Evolutionary conservation across 116 monocot genomes (phyloP).

Genomic region (Iris pallida): DNA sequence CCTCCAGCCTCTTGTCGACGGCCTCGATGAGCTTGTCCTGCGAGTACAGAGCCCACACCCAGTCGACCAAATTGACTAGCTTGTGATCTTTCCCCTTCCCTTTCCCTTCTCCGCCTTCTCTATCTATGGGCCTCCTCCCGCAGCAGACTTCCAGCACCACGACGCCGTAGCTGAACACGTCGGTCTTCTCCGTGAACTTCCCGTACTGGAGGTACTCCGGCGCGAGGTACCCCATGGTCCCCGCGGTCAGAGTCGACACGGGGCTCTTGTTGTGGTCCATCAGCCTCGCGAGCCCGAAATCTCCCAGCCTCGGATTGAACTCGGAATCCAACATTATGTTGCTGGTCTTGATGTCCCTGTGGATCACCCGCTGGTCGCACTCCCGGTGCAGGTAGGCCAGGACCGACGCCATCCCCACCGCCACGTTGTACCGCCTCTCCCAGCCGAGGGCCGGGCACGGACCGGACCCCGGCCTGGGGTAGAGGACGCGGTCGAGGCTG

Average conservation of each 20-base stretch:
- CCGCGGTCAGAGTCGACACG: conserved; percentile 56
- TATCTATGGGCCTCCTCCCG: conserved; percentile 68
- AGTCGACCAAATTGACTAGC: conserved; percentile 54
- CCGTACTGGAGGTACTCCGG: conserved; percentile 80
- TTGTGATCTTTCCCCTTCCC: conserved; percentile 2
- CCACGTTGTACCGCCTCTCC: conserved; percentile 42
- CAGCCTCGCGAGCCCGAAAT: conserved; percentile 70
- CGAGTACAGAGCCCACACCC: conserved; percentile 54
- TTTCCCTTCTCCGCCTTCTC: conserved; percentile 7
- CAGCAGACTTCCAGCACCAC: conserved; percentile 71
- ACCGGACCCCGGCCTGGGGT: conserved; percentile 12
- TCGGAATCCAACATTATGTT: conserved; percentile 72
- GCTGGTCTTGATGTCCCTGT: conserved; percentile 76
- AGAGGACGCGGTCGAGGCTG: conserved; percentile 62
- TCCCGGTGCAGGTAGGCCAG: conserved; percentile 67
- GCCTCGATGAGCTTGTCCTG: conserved; percentile 51
- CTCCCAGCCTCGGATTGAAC: conserved; percentile 67
- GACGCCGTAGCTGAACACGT: conserved; percentile 79
- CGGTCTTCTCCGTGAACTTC: conserved; percentile 68
- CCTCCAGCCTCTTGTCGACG: conserved; percentile 41
- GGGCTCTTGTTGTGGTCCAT: conserved; percentile 40
- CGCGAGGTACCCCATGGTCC: conserved; percentile 73
- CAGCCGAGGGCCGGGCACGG: conserved; percentile 22
- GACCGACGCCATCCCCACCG: conserved; percentile 52
- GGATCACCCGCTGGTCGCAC: conserved; percentile 74